Conservation (phyloP, 192 early-diverging fungal species). For the Backusella tuberculispora region DNA sequence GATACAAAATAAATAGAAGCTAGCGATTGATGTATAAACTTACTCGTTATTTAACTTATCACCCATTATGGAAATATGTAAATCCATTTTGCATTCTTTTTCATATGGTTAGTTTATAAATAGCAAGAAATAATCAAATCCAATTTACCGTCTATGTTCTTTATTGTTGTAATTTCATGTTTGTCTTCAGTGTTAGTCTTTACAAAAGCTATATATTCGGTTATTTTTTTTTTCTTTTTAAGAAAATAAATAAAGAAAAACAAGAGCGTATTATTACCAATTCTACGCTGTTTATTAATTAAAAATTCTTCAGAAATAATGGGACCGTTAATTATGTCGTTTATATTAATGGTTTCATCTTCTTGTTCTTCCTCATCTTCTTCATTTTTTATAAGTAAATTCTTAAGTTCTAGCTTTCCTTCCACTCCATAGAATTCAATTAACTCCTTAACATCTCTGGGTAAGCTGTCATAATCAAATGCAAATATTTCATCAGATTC, state of each 20-base stretch:
- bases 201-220: neutral
- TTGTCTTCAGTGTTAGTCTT: neutral
- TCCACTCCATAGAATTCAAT: constrained; percentile 6
- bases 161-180: neutral
- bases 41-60: neutral
- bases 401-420: constrained; percentile 1
- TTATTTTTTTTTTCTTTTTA: neutral
- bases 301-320: neutral
- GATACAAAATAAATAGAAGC: neutral
- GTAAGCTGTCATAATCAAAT: constrained; percentile 32
- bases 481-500: neutral
- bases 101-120: neutral
- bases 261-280: neutral
- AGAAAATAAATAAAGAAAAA: neutral
- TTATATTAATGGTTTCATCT: neutral
- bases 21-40: neutral
- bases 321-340: neutral
- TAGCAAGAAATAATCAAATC: neutral
- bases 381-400: neutral
- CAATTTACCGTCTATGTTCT: neutral
- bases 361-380: neutral
- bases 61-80: neutral
- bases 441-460: neutral
- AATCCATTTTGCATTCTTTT: neutral
- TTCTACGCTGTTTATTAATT: neutral